Evolutionary conservation across 495 filamentous ascomycete species (phyloP).

Genomic region (Penicillium cosmopolitanum): DNA sequence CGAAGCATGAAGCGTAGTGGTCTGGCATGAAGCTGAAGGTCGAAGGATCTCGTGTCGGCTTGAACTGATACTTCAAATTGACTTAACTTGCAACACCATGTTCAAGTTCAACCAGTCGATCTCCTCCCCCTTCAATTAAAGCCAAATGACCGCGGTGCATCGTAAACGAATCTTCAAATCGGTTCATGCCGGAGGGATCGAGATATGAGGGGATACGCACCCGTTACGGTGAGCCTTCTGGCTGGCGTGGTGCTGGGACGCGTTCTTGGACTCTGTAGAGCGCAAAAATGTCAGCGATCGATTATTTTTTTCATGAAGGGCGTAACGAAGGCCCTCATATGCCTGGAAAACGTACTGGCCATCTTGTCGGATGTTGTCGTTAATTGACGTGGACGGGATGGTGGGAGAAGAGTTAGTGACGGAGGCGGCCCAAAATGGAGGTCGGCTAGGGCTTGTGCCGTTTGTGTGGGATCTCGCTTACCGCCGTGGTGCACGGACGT

Average conservation of each 20-base stretch:
- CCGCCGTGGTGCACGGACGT: slow-evolving; percentile 37
- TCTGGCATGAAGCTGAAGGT: slow-evolving; percentile 9
- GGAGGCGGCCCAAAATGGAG: slow-evolving; percentile 31
- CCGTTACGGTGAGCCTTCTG: slow-evolving; percentile 98
- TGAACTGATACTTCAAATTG: slow-evolving; percentile 9
- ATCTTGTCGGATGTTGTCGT: slow-evolving; percentile 56
- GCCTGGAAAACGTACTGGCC: slow-evolving; percentile 49
- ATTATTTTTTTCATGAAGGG: slow-evolving; percentile 11
- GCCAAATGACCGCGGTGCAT: neutral
- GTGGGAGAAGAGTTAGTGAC: slow-evolving; percentile 30
- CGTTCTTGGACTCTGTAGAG: slow-evolving; percentile 92
- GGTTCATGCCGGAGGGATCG: slow-evolving; percentile 7
- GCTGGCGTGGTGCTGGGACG: slow-evolving; percentile 95
- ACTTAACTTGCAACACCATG: slow-evolving; percentile 5
- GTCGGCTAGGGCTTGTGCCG: slow-evolving; percentile 46
- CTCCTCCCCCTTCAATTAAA: neutral
- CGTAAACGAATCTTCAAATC: neutral
- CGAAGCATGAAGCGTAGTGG: slow-evolving; percentile 9
- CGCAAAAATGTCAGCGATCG: slow-evolving; percentile 35
- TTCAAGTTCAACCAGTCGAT: slow-evolving; percentile 8
- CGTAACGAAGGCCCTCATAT: neutral
- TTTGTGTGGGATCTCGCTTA: slow-evolving; percentile 57
- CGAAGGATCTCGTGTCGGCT: neutral
- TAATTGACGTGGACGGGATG: slow-evolving; percentile 39
- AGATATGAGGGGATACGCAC: slow-evolving; percentile 57